Conservation (phyloP, 140 eudicot genomes). For the Senecio squalidus region DNA sequence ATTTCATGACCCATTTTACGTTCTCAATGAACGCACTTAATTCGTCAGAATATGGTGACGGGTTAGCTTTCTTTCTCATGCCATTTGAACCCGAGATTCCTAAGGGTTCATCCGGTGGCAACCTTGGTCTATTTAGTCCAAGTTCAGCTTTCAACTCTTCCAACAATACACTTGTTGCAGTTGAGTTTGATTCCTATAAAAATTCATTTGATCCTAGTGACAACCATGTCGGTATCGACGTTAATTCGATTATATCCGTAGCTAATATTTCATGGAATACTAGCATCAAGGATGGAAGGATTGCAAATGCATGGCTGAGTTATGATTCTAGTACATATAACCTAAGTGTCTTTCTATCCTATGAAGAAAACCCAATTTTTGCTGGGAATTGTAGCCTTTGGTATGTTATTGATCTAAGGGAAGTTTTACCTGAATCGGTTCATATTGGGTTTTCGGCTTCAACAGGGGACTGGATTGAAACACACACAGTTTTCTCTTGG, state of each 20-base stretch:
- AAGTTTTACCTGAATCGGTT: slow-evolving; percentile 37
- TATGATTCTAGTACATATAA: slow-evolving; percentile 37
- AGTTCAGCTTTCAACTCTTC: slow-evolving; percentile 11
- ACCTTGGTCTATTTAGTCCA: slow-evolving; percentile 30
- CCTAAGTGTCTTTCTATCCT: slow-evolving; percentile 40
- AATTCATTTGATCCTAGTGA: slow-evolving; percentile 42
- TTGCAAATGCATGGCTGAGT: slow-evolving; percentile 41
- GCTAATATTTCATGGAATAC: slow-evolving; percentile 28
- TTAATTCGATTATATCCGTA: slow-evolving; percentile 41
- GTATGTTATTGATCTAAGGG: slow-evolving; percentile 32
- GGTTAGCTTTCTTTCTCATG: slow-evolving; percentile 39
- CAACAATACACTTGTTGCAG: slow-evolving; percentile 28
- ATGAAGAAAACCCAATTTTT: slow-evolving; percentile 5
- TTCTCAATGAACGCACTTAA: slow-evolving; percentile 36
- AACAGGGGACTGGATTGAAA: slow-evolving; percentile 39
- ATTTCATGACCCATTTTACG: slow-evolving; percentile 41
- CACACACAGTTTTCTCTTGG: slow-evolving; percentile 42
- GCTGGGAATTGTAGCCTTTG: slow-evolving; percentile 27
- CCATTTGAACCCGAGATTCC: slow-evolving; percentile 34
- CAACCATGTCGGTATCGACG: slow-evolving; percentile 43
- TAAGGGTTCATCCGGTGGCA: slow-evolving; percentile 28
- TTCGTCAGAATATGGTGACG: slow-evolving; percentile 32
- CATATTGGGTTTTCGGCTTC: slow-evolving; percentile 49
- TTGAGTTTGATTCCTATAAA: slow-evolving; percentile 40
- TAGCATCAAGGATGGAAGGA: slow-evolving; percentile 34